Base-by-base conservation (phyloP, 345 rosid genomes). In the Mallotus nudiflorus region DNA sequence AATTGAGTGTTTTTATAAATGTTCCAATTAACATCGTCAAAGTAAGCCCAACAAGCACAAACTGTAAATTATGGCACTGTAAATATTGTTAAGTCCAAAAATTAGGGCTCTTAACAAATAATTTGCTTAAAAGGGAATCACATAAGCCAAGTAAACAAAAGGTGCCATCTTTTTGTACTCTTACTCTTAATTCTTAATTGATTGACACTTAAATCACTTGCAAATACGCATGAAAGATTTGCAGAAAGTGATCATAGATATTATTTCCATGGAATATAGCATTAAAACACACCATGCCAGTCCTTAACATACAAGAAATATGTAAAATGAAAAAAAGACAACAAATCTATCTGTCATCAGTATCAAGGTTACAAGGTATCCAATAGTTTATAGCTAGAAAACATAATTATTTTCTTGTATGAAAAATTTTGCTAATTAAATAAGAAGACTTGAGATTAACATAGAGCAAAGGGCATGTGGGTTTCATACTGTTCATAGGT, bases 171-270 rank as follows among this genome's bases (percentile, higher is more conserved):
- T 60, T 57, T 60, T 60, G 49, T 52, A 33, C 13, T 35, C 27
- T 61, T 49, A 37, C 25, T 14, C 7, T 60, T 61, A 35, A 29
- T 16, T 44, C 55, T 45, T 4, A 40, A 0, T 4, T 62, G 0
- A 40, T 62, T 42, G 14, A 24, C 27, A 11, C 3, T 11, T 20
- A 15, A 59, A 31, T 69, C 24, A 39, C 67, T 50, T 49, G 74
- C 51, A 62, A 61, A 70, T 61, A 51, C 51, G 35, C 67, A 70
- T 70, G 67, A 70, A 61, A 50, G 67, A 70, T 70, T 13, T 60
- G 40, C 52, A 61, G 48, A 29, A 24, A 61, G 14, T 22, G 1
- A 5, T 19, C 19, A 58, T 45, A 16, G 24, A 44, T 25, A n/a
- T n/a, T n/a, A n/a, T n/a, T n/a, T 25, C 6, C 33, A 3, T 61